Base-by-base conservation (phyloP, 2,329 filamentous ascomycete species). In the Colletotrichum cordylinicola region DNA sequence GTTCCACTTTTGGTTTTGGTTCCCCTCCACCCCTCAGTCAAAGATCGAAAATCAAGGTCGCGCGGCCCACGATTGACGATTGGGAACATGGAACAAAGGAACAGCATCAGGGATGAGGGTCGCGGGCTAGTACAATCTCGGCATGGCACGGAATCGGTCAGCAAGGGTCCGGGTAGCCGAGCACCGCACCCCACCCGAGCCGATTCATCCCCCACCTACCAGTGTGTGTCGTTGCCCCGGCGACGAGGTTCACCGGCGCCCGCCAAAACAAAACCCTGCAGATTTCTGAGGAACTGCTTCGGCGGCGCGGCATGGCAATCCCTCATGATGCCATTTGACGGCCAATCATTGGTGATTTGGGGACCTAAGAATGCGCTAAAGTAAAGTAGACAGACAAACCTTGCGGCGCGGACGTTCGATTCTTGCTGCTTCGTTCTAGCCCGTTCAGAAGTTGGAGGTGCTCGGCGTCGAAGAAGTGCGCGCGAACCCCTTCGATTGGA, bases 251-350 rank as follows among this genome's bases (percentile, higher is more conserved):
- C 70, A 73, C 62, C 52, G 35, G 58, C 58, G 58, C 56, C 43
- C 64, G 61, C 69, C 48, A 73, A 64, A 62, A 73, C 56, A 72
- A 52, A 75, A 67, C 15, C 72, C 72, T 35, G 39, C 39, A 55
- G 37, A 29, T 15, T 18, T 13, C 21, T 65, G 68, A 43, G 18
- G 29, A 8, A 39, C 27, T 37, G 60, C 68, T 24, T 35, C 29
- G 58, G 39, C 39, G 39, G 18, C 39, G 39, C 39, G 39, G 39
- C 39, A 48, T 48, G n/a, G 68, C 37, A 15, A 31, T 72, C 61
- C 35, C 55, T 67, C 61, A 72, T 67, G 62, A 67, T 74, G 69
- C 39, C 61, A 43, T 75, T 55, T 35, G 37, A 67, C 24, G 31
- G 24, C 61, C 62, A 15, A 12, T 24, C 31, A 75, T 67, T 75